Base-by-base conservation (phyloP, 208 protist species). In the Trypanosoma lewisi region DNA sequence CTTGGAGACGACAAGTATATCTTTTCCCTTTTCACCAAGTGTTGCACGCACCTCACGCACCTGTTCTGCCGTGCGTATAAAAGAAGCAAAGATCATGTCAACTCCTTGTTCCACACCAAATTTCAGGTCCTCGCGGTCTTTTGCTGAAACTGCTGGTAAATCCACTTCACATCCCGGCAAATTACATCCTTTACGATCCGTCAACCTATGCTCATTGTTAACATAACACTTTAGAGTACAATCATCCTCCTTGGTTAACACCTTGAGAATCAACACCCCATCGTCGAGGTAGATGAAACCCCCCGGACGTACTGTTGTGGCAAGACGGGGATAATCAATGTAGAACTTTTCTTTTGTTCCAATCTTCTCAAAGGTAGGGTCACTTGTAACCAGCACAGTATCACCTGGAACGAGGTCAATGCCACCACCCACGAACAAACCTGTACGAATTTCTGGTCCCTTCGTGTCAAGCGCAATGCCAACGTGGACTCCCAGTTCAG, bases 81-180 rank as follows among this genome's bases (percentile, higher is more conserved):
- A 99, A 16, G 98, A 99, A 17, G 97, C 97, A 55, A 98, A 98
- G 68, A 99, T 88, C 63, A 99, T 98, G 81, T 99, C 98, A 45
- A 99, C 94, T 33, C 93, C 91, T 67, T 99, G 84, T 69, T 99
- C 85, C 16, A 97, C 91, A 42, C 87, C 97, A 69, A 98, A 99
- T 37, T 55, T 17, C 11, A 99, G 73, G 74, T 99, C 98, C 23
- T 71, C 57, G 51, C 76, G 73, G 80, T 98, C 97, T 75, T 98
- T 97, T 55, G 95, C 69, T 63, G 93, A 96, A 51, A 97, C 79
- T 23, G 93, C 86, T 16, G 91, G 91, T 25, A 97, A 74, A 54
- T 94, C 87, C 45, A 97, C 83, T 21, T 91, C 78, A 57, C 85
- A 91, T 39, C 87, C 87, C 33, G 91, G 91, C 51, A 97, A 78